Percentiles rank a stretch among this genome's conserved stretches.
phyloP scores from a whole-genome alignment of 1,139 yeast species.

The Kluyveromyces sp. region DNA sequence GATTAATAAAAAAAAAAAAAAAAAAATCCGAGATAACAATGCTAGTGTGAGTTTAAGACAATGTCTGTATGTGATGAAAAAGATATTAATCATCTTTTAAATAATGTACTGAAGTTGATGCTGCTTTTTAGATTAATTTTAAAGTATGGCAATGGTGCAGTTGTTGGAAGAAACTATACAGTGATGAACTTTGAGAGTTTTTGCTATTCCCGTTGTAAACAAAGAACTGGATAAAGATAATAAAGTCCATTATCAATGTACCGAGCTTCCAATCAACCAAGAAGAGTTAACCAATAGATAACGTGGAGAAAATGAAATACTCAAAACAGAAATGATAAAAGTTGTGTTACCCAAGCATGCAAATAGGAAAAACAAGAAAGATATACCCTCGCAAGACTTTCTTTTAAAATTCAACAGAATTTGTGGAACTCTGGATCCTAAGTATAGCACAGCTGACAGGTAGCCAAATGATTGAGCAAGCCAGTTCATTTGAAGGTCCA shows the following conservation, averaged over 20 bases:
- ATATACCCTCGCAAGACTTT: slow-evolving; percentile 88
- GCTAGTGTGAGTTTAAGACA: too few species aligned
- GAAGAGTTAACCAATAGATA: slow-evolving; percentile 76
- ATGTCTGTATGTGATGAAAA: too few species aligned
- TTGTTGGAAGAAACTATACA: too few species aligned
- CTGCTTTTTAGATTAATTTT: too few species aligned
- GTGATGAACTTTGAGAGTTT: background rate
- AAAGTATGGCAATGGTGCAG: too few species aligned
- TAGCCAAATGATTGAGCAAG: slow-evolving; percentile 88
- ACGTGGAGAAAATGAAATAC: slow-evolving; percentile 61
- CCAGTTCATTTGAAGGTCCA: slow-evolving; percentile 51
- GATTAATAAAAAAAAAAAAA: too few species aligned
- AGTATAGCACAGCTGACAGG: slow-evolving; percentile 76
- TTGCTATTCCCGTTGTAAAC: slow-evolving; percentile 39
- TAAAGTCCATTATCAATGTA: slow-evolving; percentile 73
- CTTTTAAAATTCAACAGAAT: slow-evolving; percentile 72
- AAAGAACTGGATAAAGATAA: slow-evolving; percentile 83
- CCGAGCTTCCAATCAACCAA: slow-evolving; percentile 89
- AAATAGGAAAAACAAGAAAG: slow-evolving; percentile 83
- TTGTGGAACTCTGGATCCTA: slow-evolving; percentile 89
- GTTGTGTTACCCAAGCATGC: slow-evolving; percentile 91
- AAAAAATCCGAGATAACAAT: too few species aligned
- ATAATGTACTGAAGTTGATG: too few species aligned
- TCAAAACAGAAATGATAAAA: slow-evolving; percentile 74
- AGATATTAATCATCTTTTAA: too few species aligned